These are phyloP conservation scores for Thermomucor indicae-seudaticae DNA, from an alignment of 371 early-diverging fungal species.

Conservation along the genomic window DNA sequence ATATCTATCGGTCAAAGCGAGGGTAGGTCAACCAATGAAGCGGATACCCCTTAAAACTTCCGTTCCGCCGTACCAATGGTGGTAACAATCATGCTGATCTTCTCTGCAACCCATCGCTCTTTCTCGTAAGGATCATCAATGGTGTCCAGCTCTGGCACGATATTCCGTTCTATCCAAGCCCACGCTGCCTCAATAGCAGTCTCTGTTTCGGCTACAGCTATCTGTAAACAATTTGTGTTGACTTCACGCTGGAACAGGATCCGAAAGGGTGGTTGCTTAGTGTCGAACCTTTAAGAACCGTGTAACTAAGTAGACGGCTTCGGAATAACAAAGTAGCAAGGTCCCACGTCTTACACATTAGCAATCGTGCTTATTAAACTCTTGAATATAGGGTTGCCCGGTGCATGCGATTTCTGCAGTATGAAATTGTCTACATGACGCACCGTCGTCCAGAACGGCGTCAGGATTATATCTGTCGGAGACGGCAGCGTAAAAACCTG, in stretches of 20 bases:
- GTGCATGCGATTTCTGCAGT: constrained; percentile 64
- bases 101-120: constrained; percentile 83
- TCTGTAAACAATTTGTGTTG: constrained; percentile 42
- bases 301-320: neutral
- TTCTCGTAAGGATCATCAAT: constrained; percentile 80
- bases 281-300: constrained; percentile 58
- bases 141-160: constrained; percentile 65
- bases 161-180: constrained; percentile 87
- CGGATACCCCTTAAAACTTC: neutral
- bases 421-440: constrained; percentile 61
- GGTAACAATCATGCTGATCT: constrained; percentile 83
- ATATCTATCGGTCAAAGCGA: constrained; percentile 35
- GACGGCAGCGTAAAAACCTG: constrained; percentile 40
- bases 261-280: constrained; percentile 90
- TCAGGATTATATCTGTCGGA: constrained; percentile 26
- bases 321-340: too few species aligned
- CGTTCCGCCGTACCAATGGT: constrained; percentile 71
- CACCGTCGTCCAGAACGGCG: constrained; percentile 59
- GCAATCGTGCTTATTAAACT: constrained; percentile 73
- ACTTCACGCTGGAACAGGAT: constrained; percentile 74
- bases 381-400: constrained; percentile 44
- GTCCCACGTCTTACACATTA: constrained; percentile 66
- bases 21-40: neutral
- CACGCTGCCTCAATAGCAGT: constrained; percentile 82
- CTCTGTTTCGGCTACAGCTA: constrained; percentile 76